Percentiles rank a stretch among this genome's conserved stretches.
These are phyloP conservation scores for Cucumis cinereus DNA, from an alignment of 306 rosid genomes.

Conservation along the genomic window DNA sequence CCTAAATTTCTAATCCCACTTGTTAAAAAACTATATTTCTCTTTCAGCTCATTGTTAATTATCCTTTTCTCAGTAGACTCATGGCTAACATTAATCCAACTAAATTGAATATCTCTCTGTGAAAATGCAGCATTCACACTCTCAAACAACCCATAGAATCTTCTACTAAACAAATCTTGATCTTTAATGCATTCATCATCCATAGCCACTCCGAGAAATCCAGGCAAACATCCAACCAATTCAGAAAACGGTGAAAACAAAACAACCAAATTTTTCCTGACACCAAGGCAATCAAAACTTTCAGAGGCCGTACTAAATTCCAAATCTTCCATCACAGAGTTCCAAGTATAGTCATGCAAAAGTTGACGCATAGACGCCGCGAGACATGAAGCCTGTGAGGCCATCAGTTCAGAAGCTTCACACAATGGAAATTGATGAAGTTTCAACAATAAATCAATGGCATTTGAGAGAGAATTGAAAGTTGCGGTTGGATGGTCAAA, in stretches of 20 bases:
- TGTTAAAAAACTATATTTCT: not conserved
- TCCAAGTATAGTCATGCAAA: not conserved
- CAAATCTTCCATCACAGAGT: not conserved
- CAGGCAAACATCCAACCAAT: not conserved
- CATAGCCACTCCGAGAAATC: not conserved
- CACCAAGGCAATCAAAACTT: not conserved
- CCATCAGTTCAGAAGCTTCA: not conserved
- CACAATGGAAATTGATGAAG: not conserved
- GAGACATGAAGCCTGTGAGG: not conserved
- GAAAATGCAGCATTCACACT: not conserved
- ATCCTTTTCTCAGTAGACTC: not conserved
- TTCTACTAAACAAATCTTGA: not conserved
- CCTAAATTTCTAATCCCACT: not conserved
- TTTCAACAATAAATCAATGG: not conserved
- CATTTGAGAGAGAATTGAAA: not conserved
- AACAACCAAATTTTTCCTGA: not conserved
- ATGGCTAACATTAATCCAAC: not conserved
- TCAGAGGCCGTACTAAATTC: not conserved
- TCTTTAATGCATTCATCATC: not conserved
- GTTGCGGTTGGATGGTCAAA: not conserved
- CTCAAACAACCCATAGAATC: not conserved
- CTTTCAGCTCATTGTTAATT: not conserved
- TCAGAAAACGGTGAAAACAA: not conserved
- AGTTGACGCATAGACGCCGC: not conserved
- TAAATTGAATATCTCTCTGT: not conserved